Percentiles rank a stretch among this genome's conserved stretches.
phyloP scores from a whole-genome alignment of 768 basidiomycete species.

The Lactifluus echinatus region DNA sequence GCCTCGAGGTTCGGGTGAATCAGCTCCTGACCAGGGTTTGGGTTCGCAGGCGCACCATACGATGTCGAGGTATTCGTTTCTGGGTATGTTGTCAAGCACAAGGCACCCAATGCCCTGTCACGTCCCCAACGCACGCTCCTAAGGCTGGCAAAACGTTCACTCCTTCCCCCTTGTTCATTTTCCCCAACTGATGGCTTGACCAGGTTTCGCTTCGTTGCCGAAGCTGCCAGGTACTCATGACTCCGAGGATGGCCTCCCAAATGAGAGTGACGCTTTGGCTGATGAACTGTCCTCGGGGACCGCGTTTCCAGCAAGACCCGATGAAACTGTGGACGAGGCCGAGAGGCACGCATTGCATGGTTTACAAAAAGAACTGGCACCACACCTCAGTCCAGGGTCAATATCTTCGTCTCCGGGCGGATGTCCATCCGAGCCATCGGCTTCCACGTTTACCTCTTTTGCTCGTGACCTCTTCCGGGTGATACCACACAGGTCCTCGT shows the following conservation, averaged over 20 bases:
- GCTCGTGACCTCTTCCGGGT: slow-evolving; percentile 4
- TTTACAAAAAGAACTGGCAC: slow-evolving; percentile 7
- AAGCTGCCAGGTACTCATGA: slow-evolving; percentile 25
- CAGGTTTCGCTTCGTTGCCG: slow-evolving; percentile 18
- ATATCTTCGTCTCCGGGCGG: slow-evolving; percentile 5
- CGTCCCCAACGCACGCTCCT: slow-evolving; percentile 74
- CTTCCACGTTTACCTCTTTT: neutral
- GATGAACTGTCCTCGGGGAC: slow-evolving; percentile 39
- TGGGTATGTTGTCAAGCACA: slow-evolving; percentile 61
- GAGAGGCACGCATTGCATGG: slow-evolving; percentile 41
- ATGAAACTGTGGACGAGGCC: slow-evolving; percentile 52
- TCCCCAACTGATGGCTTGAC: neutral
- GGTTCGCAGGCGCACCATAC: slow-evolving; percentile 42
- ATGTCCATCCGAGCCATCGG: neutral
- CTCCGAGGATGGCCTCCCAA: slow-evolving; percentile 26
- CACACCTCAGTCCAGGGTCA: slow-evolving; percentile 9
- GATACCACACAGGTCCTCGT: neutral
- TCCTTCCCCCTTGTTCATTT: neutral
- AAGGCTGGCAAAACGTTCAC: slow-evolving; percentile 63
- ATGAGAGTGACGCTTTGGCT: slow-evolving; percentile 7
- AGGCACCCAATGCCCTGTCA: slow-evolving; percentile 50
- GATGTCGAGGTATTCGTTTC: slow-evolving; percentile 68
- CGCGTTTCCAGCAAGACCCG: slow-evolving; percentile 46
- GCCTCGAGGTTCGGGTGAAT: neutral
- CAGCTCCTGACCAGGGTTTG: slow-evolving; percentile 17